These are phyloP conservation scores for Fusarium sp. DNA, from an alignment of 2,329 filamentous ascomycete genomes.

Conservation along the genomic window DNA sequence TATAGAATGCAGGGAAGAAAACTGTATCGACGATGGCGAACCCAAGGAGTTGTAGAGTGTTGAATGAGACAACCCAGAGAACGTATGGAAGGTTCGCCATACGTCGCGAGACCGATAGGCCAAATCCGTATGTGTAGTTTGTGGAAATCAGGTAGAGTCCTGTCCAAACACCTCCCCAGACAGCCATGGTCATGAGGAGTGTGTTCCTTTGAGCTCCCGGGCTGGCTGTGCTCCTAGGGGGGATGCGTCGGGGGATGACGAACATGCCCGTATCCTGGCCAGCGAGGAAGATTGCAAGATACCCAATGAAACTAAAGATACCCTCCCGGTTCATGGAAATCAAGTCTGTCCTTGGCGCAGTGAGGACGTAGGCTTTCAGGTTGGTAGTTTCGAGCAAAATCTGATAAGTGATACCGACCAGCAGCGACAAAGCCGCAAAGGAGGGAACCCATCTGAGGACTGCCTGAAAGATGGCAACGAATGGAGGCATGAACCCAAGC, in stretches of 20 bases:
- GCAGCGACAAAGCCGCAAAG: constrained; percentile 75
- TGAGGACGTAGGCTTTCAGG: constrained; percentile 83
- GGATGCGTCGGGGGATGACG: constrained; percentile 70
- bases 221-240: constrained; percentile 52
- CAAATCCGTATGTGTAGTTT: constrained; percentile 72
- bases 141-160: constrained; percentile 74
- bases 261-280: constrained; percentile 85
- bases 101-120: constrained; percentile 81
- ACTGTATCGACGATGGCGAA: constrained; percentile 80
- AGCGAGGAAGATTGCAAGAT: constrained; percentile 91
- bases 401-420: constrained; percentile 76
- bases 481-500: constrained; percentile 84
- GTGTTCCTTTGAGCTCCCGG: constrained; percentile 59
- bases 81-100: constrained; percentile 94
- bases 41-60: constrained; percentile 78
- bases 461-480: constrained; percentile 82
- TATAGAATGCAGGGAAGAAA: constrained; percentile 77
- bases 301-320: constrained; percentile 92
- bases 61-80: constrained; percentile 91
- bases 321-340: constrained; percentile 93
- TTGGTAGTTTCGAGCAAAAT: constrained; percentile 74
- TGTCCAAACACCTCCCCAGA: constrained; percentile 73
- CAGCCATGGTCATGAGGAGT: constrained; percentile 68
- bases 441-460: constrained; percentile 74
- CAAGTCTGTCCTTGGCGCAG: constrained; percentile 78